Conservation (phyloP, 495 filamentous ascomycete genomes). For the Penicillium paxilli region DNA sequence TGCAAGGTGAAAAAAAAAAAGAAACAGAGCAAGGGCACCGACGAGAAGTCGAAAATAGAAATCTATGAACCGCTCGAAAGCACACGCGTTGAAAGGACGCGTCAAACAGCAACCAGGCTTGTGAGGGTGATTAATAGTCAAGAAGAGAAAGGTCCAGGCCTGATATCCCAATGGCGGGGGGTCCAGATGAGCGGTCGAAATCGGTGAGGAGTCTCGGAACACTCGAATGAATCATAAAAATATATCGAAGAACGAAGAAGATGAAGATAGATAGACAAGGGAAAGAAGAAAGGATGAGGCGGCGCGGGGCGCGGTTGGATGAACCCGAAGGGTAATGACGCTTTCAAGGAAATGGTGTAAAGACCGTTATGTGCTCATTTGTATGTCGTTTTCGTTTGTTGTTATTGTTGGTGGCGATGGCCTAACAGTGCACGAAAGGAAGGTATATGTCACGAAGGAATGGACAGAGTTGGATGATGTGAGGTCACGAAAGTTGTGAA, state of each 20-base stretch:
- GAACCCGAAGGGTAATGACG: slow-evolving; percentile 49
- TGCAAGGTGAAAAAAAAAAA: slow-evolving; percentile 18
- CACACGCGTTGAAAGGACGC: slow-evolving; percentile 42
- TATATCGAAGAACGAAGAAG: slow-evolving; percentile 45
- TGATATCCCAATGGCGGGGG: slow-evolving; percentile 28
- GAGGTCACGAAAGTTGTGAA: background rate
- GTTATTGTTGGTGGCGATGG: slow-evolving; percentile 40
- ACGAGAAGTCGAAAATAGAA: slow-evolving; percentile 20
- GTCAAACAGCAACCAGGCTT: slow-evolving; percentile 42
- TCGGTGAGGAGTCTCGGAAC: slow-evolving; percentile 12
- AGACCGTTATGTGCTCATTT: slow-evolving; percentile 69
- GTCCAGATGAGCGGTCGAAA: slow-evolving; percentile 11
- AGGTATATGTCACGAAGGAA: slow-evolving; percentile 36
- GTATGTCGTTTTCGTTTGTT: slow-evolving; percentile 48
- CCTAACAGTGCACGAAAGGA: slow-evolving; percentile 34
- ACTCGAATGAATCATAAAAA: slow-evolving; percentile 67
- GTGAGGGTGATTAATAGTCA: slow-evolving; percentile 41
- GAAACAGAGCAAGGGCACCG: slow-evolving; percentile 17
- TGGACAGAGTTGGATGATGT: slow-evolving; percentile 31
- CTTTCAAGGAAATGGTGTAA: slow-evolving; percentile 48
- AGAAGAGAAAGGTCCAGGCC: slow-evolving; percentile 35
- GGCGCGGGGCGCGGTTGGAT: slow-evolving; percentile 46
- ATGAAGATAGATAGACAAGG: slow-evolving; percentile 62
- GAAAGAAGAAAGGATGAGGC: slow-evolving; percentile 47
- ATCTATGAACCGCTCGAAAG: slow-evolving; percentile 31